Percentiles rank a stretch among this genome's conserved stretches.
phyloP scores from a whole-genome alignment of 176 grass and related monocot genomes.

The Carex pumila region DNA sequence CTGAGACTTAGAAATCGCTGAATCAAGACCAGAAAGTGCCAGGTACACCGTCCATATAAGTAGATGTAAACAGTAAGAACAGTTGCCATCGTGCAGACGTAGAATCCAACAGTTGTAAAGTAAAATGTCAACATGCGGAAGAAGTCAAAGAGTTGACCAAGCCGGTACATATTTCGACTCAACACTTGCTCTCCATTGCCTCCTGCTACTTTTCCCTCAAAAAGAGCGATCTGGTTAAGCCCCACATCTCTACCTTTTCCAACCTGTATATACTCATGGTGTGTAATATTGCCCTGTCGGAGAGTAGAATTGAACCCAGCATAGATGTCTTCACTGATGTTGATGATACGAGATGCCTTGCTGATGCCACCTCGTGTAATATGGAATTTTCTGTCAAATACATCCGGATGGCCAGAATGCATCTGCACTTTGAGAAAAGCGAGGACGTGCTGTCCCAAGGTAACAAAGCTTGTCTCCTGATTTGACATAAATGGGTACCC shows the following conservation, averaged over 20 bases:
- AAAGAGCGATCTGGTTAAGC: constrained; percentile 92
- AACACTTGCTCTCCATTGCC: constrained; percentile 95
- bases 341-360: constrained; percentile 96
- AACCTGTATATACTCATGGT: constrained; percentile 99
- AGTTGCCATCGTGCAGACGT: constrained; percentile 83
- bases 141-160: constrained; percentile 97
- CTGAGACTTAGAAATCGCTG: too few relatives aligned
- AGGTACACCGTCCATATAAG: constrained; percentile 42
- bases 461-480: constrained; percentile 97
- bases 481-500: constrained; percentile 99
- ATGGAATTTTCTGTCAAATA: constrained; percentile 99
- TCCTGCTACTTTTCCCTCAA: constrained; percentile 95
- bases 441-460: constrained; percentile 92
- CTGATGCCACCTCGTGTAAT: constrained; percentile 96
- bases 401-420: constrained; percentile 98
- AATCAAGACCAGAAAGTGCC: too few relatives aligned
- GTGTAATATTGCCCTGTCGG: constrained; percentile 90
- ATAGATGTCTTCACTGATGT: constrained; percentile 98
- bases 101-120: constrained; percentile 91
- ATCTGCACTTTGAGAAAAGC: constrained; percentile 92
- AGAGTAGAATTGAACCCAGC: constrained; percentile 99
- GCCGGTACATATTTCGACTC: constrained; percentile 80
- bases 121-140: constrained; percentile 96
- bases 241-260: constrained; percentile 96
- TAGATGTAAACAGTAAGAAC: constrained; percentile 48